Evolutionary conservation across 1,139 yeast species (phyloP).

Genomic region (Petasospora rhodanensis): DNA sequence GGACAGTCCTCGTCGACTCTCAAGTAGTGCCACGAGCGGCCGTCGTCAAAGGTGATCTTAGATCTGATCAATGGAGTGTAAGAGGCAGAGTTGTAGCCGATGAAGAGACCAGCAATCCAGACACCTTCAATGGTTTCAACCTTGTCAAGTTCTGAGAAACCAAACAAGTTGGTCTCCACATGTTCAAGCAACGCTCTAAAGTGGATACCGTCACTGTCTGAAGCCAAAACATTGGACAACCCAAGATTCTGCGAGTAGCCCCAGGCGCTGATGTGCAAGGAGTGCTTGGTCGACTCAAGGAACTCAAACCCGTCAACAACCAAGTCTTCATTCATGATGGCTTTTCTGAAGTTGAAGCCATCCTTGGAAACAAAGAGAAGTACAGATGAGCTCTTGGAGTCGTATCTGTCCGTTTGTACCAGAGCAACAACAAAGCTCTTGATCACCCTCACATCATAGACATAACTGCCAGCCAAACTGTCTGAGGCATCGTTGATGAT

Average conservation of each 20-base stretch:
- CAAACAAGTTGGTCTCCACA: constrained; percentile 35
- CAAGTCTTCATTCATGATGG: constrained; percentile 46
- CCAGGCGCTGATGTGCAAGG: constrained; percentile 50
- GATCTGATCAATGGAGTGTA: constrained; percentile 29
- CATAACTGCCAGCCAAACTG: constrained; percentile 28
- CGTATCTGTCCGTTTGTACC: constrained; percentile 45
- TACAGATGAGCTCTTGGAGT: constrained; percentile 35
- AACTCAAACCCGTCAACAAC: constrained; percentile 43
- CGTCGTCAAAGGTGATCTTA: constrained; percentile 59
- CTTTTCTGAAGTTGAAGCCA: constrained; percentile 45
- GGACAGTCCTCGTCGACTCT: constrained; percentile 47
- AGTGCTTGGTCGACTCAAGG: constrained; percentile 51
- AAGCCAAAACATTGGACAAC: constrained; percentile 43
- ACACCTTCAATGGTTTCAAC: constrained; percentile 66
- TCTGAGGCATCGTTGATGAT: constrained; percentile 35
- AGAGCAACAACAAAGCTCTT: constrained; percentile 51
- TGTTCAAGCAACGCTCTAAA: constrained; percentile 45
- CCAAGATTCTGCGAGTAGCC: constrained; percentile 26
- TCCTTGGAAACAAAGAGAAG: constrained; percentile 56
- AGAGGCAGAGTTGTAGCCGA: constrained; percentile 22
- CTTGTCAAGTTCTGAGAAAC: constrained; percentile 41
- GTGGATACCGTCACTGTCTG: constrained; percentile 61
- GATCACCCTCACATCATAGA: constrained; percentile 45
- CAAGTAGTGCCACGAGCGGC: constrained; percentile 56
- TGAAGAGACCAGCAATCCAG: constrained; percentile 51